Conservation (phyloP, 257 asterid genomes). For the Capsicum rhomboideum region DNA sequence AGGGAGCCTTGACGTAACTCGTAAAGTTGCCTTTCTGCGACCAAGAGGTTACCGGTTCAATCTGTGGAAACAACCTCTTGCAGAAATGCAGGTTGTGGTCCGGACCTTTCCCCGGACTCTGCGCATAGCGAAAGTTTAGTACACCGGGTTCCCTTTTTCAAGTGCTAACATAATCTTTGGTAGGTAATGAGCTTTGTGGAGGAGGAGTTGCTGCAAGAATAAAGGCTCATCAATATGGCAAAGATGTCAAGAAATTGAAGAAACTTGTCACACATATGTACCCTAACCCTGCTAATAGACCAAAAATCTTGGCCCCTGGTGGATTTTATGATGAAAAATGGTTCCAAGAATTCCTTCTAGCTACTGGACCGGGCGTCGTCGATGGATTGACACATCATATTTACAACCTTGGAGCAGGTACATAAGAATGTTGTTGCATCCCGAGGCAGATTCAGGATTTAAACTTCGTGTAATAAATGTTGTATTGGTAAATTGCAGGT, state of each 20-base stretch:
- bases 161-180: background rate
- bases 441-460: background rate
- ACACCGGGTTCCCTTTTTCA: too few species aligned
- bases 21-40: too few species aligned
- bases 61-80: too few species aligned
- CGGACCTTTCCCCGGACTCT: too few species aligned
- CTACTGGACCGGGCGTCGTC: constrained; percentile 47
- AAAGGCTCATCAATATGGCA: constrained; percentile 61
- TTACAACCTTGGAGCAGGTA: constrained; percentile 84
- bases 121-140: too few species aligned
- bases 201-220: constrained; percentile 49
- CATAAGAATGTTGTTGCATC: background rate
- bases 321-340: constrained; percentile 67
- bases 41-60: too few species aligned
- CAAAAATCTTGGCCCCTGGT: constrained; percentile 66
- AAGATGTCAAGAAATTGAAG: constrained; percentile 40
- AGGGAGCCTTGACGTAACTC: too few species aligned
- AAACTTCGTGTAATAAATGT: background rate
- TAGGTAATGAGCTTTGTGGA: constrained; percentile 80
- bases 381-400: constrained; percentile 79
- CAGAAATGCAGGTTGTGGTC: too few species aligned
- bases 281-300: constrained; percentile 29
- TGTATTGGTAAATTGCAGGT: constrained; percentile 24
- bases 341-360: constrained; percentile 41
- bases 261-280: constrained; percentile 35